These are phyloP conservation scores for Chrysanthemum seticuspe DNA, from an alignment of 129 eudicot genomes.

Conservation along the genomic window DNA sequence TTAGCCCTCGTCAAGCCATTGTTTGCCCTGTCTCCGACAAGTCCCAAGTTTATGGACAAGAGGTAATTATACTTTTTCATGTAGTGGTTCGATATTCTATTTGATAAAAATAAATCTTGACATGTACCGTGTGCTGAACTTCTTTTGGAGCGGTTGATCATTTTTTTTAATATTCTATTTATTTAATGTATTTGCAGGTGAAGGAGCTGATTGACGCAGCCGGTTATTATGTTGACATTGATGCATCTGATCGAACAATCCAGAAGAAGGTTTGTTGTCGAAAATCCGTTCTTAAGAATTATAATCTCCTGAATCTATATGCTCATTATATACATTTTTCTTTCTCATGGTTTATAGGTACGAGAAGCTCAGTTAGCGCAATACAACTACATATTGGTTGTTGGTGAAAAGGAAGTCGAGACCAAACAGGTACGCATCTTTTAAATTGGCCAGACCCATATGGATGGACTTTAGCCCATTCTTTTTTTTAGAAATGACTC, in stretches of 20 bases:
- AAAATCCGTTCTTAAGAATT: background rate
- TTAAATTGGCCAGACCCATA: background rate
- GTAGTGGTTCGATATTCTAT: background rate
- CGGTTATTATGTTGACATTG: conserved; percentile 85
- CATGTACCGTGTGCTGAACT: too few species aligned
- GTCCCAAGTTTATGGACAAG: conserved; percentile 67
- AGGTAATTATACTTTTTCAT: conserved; percentile 40
- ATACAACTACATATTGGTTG: conserved; percentile 90
- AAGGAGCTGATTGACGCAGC: conserved; percentile 64
- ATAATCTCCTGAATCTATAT: background rate
- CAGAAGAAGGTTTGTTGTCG: conserved; percentile 64
- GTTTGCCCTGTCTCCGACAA: conserved; percentile 91
- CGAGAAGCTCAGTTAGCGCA: conserved; percentile 90
- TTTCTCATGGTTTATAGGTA: conserved; percentile 43
- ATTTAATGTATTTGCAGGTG: conserved; percentile 40
- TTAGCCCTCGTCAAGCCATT: conserved; percentile 94
- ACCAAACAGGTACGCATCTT: conserved; percentile 51
- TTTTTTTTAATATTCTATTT: too few species aligned
- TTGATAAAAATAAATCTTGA: too few species aligned
- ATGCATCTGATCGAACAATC: conserved; percentile 70
- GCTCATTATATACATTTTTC: background rate
- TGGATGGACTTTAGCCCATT: background rate
- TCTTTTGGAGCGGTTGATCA: too few species aligned
- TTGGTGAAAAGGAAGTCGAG: conserved; percentile 82
- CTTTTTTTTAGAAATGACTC: background rate